These are phyloP conservation scores for Chlamydomonas asymmetrica DNA, from an alignment of 139 green algal species.

Conservation along the genomic window DNA sequence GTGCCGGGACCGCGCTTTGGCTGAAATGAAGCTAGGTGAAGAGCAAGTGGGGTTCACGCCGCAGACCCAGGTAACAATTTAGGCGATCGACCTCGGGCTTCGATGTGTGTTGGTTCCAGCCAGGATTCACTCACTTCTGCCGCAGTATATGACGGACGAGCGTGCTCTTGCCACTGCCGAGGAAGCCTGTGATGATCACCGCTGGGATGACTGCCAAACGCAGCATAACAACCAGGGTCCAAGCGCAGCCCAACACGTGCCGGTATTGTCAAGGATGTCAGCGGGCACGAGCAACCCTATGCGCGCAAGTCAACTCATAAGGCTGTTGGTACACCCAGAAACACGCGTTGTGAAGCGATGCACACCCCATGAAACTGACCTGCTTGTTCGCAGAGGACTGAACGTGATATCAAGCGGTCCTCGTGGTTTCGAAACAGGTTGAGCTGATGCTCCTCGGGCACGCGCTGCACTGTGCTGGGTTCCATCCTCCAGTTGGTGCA, in stretches of 20 bases:
- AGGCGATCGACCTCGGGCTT: too few relatives aligned
- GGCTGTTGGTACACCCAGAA: neutral
- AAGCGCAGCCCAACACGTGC: too few relatives aligned
- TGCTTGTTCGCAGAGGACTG: neutral
- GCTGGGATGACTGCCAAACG: slow-evolving; percentile 41
- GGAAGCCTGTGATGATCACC: slow-evolving; percentile 55
- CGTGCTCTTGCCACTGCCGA: slow-evolving; percentile 61
- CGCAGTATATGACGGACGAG: slow-evolving; percentile 53
- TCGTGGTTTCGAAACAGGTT: slow-evolving; percentile 14
- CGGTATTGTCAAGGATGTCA: too few relatives aligned
- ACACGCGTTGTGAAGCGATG: neutral
- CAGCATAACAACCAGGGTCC: too few relatives aligned
- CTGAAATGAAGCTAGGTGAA: too few relatives aligned
- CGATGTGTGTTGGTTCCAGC: too few relatives aligned
- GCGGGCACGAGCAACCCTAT: too few relatives aligned
- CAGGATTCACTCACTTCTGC: slow-evolving; percentile 30
- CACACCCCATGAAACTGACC: neutral
- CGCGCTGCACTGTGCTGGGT: neutral
- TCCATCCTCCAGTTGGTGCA: too few relatives aligned
- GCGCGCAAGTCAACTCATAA: neutral
- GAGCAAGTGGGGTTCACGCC: too few relatives aligned
- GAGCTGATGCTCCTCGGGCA: slow-evolving; percentile 2
- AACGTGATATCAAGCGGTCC: neutral
- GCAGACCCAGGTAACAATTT: too few relatives aligned
- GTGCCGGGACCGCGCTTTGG: too few relatives aligned